Base-by-base conservation (phyloP, 192 early-diverging fungal genomes). In the Entomortierella beljakovae region DNA sequence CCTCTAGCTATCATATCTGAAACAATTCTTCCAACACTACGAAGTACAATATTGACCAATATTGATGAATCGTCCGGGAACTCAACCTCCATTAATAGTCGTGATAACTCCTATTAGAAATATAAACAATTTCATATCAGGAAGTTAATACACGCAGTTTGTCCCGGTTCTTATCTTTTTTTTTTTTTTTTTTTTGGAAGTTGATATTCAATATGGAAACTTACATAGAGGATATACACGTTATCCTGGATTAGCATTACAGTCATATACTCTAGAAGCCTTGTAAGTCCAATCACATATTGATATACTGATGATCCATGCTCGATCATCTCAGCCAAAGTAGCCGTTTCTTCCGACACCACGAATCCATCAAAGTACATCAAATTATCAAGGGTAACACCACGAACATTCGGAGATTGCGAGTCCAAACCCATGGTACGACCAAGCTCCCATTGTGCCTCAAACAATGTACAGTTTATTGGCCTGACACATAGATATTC, bases 91-190 rank as follows among this genome's bases (percentile, higher is more conserved):
- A 82, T 82, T 20, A 82, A 56, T 38, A 82, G 29, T 2, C 81
- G 67, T 2, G 81, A 76, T 1, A 76, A 31, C 64, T 82, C 81
- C 81, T 82, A 71, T 60, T n/a, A n/a, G n/a, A n/a, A n/a, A n/a
- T n/a, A n/a, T n/a, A n/a, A n/a, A n/a, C n/a, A n/a, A n/a, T n/a
- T n/a, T n/a, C n/a, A n/a, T n/a, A n/a, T n/a, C n/a, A n/a, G n/a
- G n/a, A n/a, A n/a, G n/a, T n/a, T n/a, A n/a, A n/a, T n/a, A n/a
- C n/a, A n/a, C n/a, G n/a, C n/a, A n/a, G n/a, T n/a, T n/a, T n/a
- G n/a, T n/a, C n/a, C n/a, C n/a, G n/a, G n/a, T n/a, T n/a, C n/a
- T n/a, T n/a, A n/a, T n/a, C n/a, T n/a, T n/a, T n/a, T n/a, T n/a
- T n/a, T n/a, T n/a, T n/a, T n/a, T n/a, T n/a, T n/a, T n/a, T n/a